Evolutionary conservation across 192 early-diverging fungal genomes (phyloP).

Genomic region (Thamnidium elegans): DNA sequence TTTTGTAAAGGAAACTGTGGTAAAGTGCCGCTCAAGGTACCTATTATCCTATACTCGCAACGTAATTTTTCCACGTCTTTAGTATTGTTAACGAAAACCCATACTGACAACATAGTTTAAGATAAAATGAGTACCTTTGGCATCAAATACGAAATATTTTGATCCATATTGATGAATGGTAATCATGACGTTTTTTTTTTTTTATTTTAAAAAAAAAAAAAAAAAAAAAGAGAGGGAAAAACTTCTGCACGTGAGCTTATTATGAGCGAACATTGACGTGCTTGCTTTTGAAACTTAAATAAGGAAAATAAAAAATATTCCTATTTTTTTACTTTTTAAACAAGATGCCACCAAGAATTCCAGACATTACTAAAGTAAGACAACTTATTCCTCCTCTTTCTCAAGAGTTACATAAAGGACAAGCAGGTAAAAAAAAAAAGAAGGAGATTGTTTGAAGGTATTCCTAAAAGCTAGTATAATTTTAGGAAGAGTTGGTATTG

Average conservation of each 20-base stretch:
- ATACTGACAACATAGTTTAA: not conserved
- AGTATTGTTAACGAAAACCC: not conserved
- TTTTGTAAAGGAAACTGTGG: slow-evolving; percentile 74
- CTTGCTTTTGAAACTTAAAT: too few relatives aligned
- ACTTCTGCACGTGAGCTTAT: too few relatives aligned
- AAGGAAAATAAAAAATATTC: too few relatives aligned
- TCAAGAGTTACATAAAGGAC: slow-evolving; percentile 69
- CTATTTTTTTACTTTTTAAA: too few relatives aligned
- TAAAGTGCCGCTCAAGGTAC: slow-evolving; percentile 65
- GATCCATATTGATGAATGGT: slow-evolving; percentile 4
- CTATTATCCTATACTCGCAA: slow-evolving; percentile 56
- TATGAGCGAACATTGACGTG: too few relatives aligned
- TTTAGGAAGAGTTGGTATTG: slow-evolving; percentile 66
- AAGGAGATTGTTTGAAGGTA: too few relatives aligned
- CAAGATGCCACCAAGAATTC: slow-evolving; percentile 23
- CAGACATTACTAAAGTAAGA: slow-evolving; percentile 33
- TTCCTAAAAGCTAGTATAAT: not conserved
- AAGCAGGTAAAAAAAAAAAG: slow-evolving; percentile 57
- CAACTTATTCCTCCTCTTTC: slow-evolving; percentile 61
- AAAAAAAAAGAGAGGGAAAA: too few relatives aligned
- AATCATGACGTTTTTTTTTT: too few relatives aligned
- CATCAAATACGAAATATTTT: slow-evolving; percentile 25
- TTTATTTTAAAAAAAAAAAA: too few relatives aligned
- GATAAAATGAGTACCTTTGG: slow-evolving; percentile 2
- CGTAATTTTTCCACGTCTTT: slow-evolving; percentile 56